These are phyloP conservation scores for Cordyceps cateniannulata DNA, from an alignment of 2,329 filamentous ascomycete species.

Conservation along the genomic window DNA sequence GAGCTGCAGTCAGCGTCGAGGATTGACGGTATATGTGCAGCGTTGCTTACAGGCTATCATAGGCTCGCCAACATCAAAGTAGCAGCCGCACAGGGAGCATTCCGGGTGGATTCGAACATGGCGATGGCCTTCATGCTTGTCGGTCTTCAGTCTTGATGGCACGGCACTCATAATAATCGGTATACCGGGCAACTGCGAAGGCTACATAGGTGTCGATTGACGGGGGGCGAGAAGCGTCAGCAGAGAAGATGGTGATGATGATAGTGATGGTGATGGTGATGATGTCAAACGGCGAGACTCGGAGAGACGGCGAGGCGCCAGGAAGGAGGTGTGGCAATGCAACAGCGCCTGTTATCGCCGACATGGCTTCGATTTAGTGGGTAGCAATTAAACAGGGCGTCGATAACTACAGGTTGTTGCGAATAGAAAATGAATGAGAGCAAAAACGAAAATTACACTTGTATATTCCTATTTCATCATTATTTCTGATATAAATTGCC, in stretches of 20 bases:
- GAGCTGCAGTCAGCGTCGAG: not conserved
- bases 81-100: conserved; percentile 4
- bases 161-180: not conserved
- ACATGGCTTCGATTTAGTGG: not conserved
- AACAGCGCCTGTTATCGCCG: no score
- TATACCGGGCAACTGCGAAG: not conserved
- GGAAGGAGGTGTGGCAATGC: not conserved
- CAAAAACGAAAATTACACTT: no score
- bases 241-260: not conserved
- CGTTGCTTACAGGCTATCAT: conserved; percentile 6
- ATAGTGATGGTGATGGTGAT: not conserved
- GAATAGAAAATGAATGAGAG: no score
- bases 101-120: conserved; percentile 10
- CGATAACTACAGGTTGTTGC: no score
- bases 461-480: no score
- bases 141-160: not conserved
- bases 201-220: not conserved
- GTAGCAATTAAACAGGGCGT: not conserved
- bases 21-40: no score
- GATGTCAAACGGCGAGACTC: not conserved
- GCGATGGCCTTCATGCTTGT: not conserved
- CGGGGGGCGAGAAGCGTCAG: not conserved
- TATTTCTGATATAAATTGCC: no score
- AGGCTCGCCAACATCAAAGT: conserved; percentile 3
- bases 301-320: not conserved